Evolutionary conservation across 1,139 yeast species (phyloP).

Genomic region (Pichia sp.): DNA sequence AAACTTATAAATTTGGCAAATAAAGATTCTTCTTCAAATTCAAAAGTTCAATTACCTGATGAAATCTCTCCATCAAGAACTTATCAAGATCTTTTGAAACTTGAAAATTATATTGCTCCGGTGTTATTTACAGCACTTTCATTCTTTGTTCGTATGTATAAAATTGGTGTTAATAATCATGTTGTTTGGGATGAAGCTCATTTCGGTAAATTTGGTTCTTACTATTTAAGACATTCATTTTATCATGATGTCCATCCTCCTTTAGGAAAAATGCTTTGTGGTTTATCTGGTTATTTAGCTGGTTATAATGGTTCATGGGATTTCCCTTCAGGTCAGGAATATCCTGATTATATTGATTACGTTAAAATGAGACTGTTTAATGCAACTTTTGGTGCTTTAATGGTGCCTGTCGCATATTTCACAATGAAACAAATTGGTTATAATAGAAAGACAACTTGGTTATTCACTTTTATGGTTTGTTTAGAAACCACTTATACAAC

Average conservation of each 20-base stretch:
- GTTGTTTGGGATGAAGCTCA: slow-evolving; percentile 67
- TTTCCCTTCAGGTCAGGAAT: slow-evolving; percentile 79
- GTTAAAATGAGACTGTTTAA: slow-evolving; percentile 92
- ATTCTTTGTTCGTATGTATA: slow-evolving; percentile 47
- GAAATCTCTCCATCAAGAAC: slow-evolving; percentile 14
- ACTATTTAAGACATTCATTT: slow-evolving; percentile 85
- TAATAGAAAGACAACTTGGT: slow-evolving; percentile 78
- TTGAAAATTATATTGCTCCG: slow-evolving; percentile 33
- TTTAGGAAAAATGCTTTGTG: slow-evolving; percentile 93
- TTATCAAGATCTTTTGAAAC: slow-evolving; percentile 14
- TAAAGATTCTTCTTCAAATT: slow-evolving; percentile 36
- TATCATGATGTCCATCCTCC: slow-evolving; percentile 99
- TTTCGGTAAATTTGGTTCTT: slow-evolving; percentile 93
- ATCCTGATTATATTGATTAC: slow-evolving; percentile 82
- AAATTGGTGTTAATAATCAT: slow-evolving; percentile 42
- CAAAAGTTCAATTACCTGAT: slow-evolving; percentile 39
- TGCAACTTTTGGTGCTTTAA: slow-evolving; percentile 80
- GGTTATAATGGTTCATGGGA: slow-evolving; percentile 95
- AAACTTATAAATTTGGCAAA: slow-evolving; percentile 32
- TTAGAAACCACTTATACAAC: slow-evolving; percentile 85
- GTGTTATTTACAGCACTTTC: slow-evolving; percentile 42
- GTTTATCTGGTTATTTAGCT: slow-evolving; percentile 87
- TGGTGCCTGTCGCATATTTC: slow-evolving; percentile 90
- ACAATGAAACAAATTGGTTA: slow-evolving; percentile 85
- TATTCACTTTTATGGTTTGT: slow-evolving; percentile 78